Conservation (phyloP, 75 land plant genomes). For the Cupressus sempervirens region DNA sequence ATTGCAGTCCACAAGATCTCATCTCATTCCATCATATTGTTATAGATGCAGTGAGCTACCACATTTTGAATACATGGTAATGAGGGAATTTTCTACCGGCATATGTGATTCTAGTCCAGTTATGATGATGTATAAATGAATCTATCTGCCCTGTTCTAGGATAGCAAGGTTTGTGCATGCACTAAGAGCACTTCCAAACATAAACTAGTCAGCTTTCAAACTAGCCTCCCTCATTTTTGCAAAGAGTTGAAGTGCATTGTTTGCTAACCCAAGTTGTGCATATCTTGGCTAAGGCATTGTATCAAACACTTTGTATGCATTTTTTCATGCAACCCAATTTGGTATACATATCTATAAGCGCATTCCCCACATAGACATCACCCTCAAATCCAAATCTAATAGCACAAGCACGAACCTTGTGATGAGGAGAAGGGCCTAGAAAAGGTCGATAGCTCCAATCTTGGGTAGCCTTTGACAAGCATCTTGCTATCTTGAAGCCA, state of each 20-base stretch:
- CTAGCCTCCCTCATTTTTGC: no score
- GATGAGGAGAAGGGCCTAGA: no score
- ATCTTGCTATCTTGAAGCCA: no score
- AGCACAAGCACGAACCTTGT: background rate
- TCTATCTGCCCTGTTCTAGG: background rate
- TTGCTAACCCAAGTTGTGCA: background rate
- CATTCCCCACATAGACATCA: background rate
- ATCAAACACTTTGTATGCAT: constrained; percentile 1
- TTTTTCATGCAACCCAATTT: constrained; percentile 3
- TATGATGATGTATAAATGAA: background rate
- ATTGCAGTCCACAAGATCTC: constrained; percentile 32
- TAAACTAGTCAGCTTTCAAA: background rate
- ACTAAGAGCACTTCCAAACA: background rate
- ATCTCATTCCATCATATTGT: constrained; percentile 5
- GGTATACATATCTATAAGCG: constrained; percentile 5
- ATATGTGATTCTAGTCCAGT: constrained; percentile 6
- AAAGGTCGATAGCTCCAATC: no score
- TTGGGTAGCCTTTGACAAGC: no score
- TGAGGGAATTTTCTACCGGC: constrained; percentile 11
- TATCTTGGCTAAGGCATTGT: background rate
- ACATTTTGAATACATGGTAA: constrained; percentile 26
- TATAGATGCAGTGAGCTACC: constrained; percentile 1
- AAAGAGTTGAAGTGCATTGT: background rate
- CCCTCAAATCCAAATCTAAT: background rate
- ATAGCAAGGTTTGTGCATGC: constrained; percentile 1